phyloP scores from a whole-genome alignment of 768 basidiomycete genomes.

The Cystobasidium ongulense region DNA sequence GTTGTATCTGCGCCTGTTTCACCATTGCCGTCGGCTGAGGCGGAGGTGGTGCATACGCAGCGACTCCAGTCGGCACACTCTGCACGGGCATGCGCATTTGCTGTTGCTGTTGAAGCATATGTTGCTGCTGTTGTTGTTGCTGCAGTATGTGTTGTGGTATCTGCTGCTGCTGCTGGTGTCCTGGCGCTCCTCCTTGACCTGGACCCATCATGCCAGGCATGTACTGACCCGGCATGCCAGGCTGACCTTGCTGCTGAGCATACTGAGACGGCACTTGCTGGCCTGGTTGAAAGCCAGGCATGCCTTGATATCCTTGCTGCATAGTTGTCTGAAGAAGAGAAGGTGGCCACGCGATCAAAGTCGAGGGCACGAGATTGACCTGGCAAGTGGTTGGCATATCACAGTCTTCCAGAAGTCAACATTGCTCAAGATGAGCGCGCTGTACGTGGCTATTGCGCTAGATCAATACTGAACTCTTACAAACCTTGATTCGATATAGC shows the following conservation, averaged over 20 bases:
- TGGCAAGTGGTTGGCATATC: too few species aligned
- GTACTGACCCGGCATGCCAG: background rate
- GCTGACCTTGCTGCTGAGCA: background rate
- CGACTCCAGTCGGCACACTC: background rate
- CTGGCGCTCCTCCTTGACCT: background rate
- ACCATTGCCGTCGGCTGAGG: background rate
- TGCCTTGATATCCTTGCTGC: background rate
- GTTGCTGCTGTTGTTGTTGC: constrained; percentile 13
- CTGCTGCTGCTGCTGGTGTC: constrained; percentile 1
- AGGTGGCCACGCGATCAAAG: background rate
- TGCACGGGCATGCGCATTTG: background rate
- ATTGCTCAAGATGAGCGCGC: too few species aligned
- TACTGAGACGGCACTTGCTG: background rate
- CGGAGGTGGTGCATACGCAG: background rate
- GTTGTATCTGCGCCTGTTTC: background rate
- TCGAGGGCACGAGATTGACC: too few species aligned
- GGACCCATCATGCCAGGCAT: background rate
- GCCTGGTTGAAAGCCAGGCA: background rate
- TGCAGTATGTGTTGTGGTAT: background rate
- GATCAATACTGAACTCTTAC: too few species aligned
- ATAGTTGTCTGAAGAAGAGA: background rate
- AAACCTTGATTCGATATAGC: too few species aligned
- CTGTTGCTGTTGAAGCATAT: constrained; percentile 3
- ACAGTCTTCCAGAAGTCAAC: too few species aligned
- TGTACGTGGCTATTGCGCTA: too few species aligned